Evolutionary conservation across 2,329 filamentous ascomycete species (phyloP).

Genomic region (Grosmannia clavigera): DNA sequence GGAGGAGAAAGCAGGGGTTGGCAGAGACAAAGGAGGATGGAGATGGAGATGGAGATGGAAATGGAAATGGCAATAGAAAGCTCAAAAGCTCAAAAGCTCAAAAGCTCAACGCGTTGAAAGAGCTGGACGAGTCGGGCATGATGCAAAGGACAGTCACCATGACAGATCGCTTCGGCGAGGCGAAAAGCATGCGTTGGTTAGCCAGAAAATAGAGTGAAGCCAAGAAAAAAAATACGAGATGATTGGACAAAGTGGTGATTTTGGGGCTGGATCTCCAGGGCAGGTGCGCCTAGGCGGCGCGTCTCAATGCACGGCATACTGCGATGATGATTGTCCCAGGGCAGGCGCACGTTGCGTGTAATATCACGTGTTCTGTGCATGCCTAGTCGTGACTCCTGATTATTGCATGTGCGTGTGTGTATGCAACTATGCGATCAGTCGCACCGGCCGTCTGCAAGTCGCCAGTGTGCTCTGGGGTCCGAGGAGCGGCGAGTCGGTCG

Average conservation of each 20-base stretch:
- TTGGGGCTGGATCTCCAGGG: neutral
- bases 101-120: too few species aligned
- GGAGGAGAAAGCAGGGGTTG: neutral
- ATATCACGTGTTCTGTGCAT: too few species aligned
- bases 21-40: neutral
- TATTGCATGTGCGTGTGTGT: too few species aligned
- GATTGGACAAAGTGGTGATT: neutral
- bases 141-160: neutral
- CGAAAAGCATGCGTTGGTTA: too few species aligned
- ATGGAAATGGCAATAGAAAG: neutral
- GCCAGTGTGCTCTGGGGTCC: too few species aligned
- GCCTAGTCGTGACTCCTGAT: too few species aligned
- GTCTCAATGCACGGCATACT: neutral
- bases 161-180: neutral
- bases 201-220: neutral
- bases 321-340: neutral
- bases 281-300: neutral
- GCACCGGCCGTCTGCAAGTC: too few species aligned
- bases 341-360: neutral
- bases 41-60: neutral
- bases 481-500: too few species aligned
- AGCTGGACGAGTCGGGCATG: neutral
- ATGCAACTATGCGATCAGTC: too few species aligned
- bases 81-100: neutral
- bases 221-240: neutral